A percentile compares a stretch with the other conserved stretches of the same genome.
Evolutionary conservation across 2,329 filamentous ascomycete species (phyloP).

Genomic region (Venturia effusa): DNA sequence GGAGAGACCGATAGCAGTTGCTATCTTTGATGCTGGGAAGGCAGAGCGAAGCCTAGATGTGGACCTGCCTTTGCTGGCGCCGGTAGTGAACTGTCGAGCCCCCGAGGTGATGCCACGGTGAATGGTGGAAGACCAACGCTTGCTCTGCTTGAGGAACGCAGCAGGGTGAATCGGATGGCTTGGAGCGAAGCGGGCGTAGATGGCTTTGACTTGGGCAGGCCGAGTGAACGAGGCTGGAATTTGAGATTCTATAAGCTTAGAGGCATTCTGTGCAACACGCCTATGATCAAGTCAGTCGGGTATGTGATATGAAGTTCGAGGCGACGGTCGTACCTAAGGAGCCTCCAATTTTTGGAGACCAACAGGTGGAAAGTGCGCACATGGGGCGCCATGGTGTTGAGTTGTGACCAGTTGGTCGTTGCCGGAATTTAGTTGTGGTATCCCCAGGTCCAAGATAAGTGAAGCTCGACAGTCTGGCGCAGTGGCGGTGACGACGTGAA

Average conservation of each 20-base stretch:
- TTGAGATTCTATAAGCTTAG: conserved; percentile 34
- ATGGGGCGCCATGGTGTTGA: conserved; percentile 24
- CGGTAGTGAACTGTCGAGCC: conserved; percentile 21
- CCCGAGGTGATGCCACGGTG: conserved; percentile 42
- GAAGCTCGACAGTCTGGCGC: neutral
- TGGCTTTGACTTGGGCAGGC: conserved; percentile 45
- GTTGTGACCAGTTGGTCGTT: neutral
- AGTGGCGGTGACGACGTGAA: no score
- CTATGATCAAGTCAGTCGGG: conserved; percentile 20
- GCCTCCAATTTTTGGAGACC: conserved; percentile 31
- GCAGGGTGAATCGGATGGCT: conserved; percentile 51
- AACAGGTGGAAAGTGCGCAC: conserved; percentile 28
- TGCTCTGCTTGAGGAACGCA: conserved; percentile 52
- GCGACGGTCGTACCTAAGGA: conserved; percentile 25
- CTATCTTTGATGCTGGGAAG: conserved; percentile 46
- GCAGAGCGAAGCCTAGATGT: conserved; percentile 38
- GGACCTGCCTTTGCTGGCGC: conserved; percentile 13
- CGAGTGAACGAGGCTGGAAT: conserved; percentile 29
- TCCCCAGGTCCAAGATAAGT: neutral
- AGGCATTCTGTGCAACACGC: conserved; percentile 37
- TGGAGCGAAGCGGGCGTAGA: conserved; percentile 45
- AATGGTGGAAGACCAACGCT: conserved; percentile 53
- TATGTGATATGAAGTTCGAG: neutral
- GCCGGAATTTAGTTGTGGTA: neutral
- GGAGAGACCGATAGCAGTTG: conserved; percentile 47